Conservation (phyloP, 2,329 filamentous ascomycete genomes). For the Clonostachys sp. region DNA sequence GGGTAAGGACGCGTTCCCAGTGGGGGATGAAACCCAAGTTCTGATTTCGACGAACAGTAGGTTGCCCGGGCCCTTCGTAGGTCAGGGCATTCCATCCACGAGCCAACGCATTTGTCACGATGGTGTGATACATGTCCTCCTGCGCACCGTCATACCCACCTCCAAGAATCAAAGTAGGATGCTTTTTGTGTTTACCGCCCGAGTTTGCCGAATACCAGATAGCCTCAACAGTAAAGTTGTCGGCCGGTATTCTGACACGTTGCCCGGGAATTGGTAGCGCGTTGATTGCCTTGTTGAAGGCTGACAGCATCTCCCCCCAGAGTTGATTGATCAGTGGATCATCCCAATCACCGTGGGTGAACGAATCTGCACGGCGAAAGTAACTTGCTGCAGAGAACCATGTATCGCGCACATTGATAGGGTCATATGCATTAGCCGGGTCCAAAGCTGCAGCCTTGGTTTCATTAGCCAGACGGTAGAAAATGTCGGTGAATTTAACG, state of each 20-base stretch:
- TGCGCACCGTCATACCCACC: slow-evolving; percentile 36
- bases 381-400: slow-evolving; percentile 28
- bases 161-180: slow-evolving; percentile 32
- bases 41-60: slow-evolving; percentile 31
- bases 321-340: slow-evolving; percentile 25
- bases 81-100: slow-evolving; percentile 35
- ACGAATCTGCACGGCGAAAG: slow-evolving; percentile 30
- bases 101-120: slow-evolving; percentile 23
- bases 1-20: slow-evolving; percentile 34
- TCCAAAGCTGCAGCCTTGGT: slow-evolving; percentile 5
- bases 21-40: slow-evolving; percentile 36
- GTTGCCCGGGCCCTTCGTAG: slow-evolving; percentile 41
- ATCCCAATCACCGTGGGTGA: slow-evolving; percentile 24
- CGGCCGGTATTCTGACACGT: slow-evolving; percentile 11
- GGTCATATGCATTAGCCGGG: slow-evolving; percentile 5
- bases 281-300: slow-evolving; percentile 28
- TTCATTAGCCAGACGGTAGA: slow-evolving; percentile 4
- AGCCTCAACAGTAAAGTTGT: slow-evolving; percentile 23
- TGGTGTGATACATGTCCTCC: slow-evolving; percentile 34
- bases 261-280: slow-evolving; percentile 15
- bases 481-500: slow-evolving; percentile 3
- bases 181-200: slow-evolving; percentile 1
- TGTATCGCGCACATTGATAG: slow-evolving; percentile 6
- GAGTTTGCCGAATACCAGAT: slow-evolving; percentile 20
- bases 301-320: slow-evolving; percentile 21